Evolutionary conservation across 768 basidiomycete genomes (phyloP), one percentile per base, ranked within the genome.

Genomic region (Hygrophorus pudorinus): DNA sequence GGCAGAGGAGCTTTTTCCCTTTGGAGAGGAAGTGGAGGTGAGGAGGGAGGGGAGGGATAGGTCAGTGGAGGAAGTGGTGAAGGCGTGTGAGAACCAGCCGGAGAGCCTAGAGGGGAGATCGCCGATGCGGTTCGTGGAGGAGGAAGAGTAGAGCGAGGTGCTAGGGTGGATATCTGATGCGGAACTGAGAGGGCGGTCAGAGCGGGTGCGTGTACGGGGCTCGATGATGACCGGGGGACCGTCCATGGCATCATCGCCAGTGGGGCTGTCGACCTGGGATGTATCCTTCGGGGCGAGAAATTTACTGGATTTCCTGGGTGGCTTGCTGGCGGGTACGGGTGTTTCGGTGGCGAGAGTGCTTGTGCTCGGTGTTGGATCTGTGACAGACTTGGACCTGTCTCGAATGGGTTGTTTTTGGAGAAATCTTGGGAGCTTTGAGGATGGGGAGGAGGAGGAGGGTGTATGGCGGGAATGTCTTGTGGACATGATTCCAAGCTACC

Each of bases 71-170:
- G 85, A 86, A 1, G 77, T 60, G 56, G 72, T 75, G 63, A 89
- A 85, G 0, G 82, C 81, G 59, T 87, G 83, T 0, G 80, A 75
- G 62, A 88, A 73, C 85, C 86, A 85, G 52, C 85, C 84, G 0
- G 84, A 79, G 36, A 88, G 75, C 0, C 86, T 72, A 11, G 78
- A 79, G 1, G 85, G 80, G 24, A 88, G 71, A 65, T 86, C 83
- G 49, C 74, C 66, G 48, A 85, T 72, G 43, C 76, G 71, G 11
- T 68, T 57, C 36, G 64, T 58, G 40, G 70, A 63, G 38, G 73
- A 58, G 42, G 70, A 72, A 47, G 72, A 65, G 48, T 72, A 71
- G 48, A 70, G 62, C 20, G 66, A 55, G 18, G 31, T 33, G 43
- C 27, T 42, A 37, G 65, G 66, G 53, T 65, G 67, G 52, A 67